A percentile compares a stretch with the other conserved stretches of the same genome.
Evolutionary conservation across 2,329 filamentous ascomycete species (phyloP).

Genomic region (Bipolaris oryzae): DNA sequence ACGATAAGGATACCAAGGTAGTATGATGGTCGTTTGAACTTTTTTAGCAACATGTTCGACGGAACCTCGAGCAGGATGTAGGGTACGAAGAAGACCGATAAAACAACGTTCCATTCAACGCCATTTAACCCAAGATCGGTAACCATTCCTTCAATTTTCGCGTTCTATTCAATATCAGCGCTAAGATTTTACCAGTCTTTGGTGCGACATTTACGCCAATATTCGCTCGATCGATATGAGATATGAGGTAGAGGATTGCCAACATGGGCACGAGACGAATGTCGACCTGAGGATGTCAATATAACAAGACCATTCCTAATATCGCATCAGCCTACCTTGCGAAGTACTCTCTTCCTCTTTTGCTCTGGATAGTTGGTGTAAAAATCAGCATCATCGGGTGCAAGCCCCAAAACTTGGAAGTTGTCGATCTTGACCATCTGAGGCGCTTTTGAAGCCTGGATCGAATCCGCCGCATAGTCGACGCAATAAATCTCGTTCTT

Average conservation of each 20-base stretch:
- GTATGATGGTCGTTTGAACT: constrained; percentile 33
- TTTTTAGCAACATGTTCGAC: constrained; percentile 51
- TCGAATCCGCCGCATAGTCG: constrained; percentile 30
- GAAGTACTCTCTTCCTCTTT: constrained; percentile 53
- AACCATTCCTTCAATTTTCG: constrained; percentile 67
- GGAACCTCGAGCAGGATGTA: constrained; percentile 46
- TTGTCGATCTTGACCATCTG: constrained; percentile 36
- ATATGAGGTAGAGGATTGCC: constrained; percentile 51
- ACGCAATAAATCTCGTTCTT: constrained; percentile 32
- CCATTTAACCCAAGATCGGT: constrained; percentile 60
- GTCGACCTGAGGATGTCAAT: constrained; percentile 21
- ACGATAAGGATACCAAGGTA: constrained; percentile 42
- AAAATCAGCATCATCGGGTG: constrained; percentile 31
- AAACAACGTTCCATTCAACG: constrained; percentile 51
- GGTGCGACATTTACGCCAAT: constrained; percentile 53
- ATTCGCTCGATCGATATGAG: constrained; percentile 65
- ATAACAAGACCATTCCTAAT: too few species aligned
- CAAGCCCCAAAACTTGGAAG: constrained; percentile 32
- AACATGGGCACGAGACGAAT: constrained; percentile 46
- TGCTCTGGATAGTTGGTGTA: constrained; percentile 47
- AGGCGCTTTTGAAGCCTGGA: constrained; percentile 22
- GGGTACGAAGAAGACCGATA: constrained; percentile 65
- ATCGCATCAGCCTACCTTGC: constrained; percentile 19
- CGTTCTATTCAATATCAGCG: constrained; percentile 47
- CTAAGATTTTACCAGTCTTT: neutral